These are phyloP conservation scores for Leccinum fuscescens DNA, from an alignment of 1,284 basidiomycete species.

Conservation along the genomic window DNA sequence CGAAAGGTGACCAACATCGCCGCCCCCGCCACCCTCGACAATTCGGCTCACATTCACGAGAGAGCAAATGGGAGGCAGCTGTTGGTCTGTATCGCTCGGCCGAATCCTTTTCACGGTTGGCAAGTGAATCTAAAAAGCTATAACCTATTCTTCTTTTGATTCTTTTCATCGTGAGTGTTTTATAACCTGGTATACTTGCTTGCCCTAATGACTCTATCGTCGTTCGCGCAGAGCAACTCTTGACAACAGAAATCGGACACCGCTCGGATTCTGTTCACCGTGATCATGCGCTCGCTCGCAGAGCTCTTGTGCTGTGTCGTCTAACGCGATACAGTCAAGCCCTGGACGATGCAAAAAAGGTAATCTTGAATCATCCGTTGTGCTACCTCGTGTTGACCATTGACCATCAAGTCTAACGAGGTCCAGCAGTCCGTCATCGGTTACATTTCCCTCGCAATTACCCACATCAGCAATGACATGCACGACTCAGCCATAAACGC, in stretches of 20 bases:
- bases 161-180: neutral
- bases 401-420: neutral
- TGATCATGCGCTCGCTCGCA: neutral
- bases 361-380: neutral
- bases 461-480: neutral
- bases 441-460: conserved; percentile 4
- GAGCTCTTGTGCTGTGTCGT: neutral
- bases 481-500: neutral
- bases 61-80: neutral
- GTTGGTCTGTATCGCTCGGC: neutral
- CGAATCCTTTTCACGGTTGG: neutral
- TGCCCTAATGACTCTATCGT: too few relatives aligned
- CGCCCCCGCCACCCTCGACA: neutral
- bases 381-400: neutral
- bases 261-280: neutral
- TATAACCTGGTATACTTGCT: too few relatives aligned
- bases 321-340: neutral
- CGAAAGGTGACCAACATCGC: neutral
- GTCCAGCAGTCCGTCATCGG: neutral
- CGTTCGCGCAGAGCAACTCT: neutral
- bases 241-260: conserved; percentile 1
- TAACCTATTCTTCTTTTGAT: neutral
- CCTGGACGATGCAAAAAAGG: neutral
- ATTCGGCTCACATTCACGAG: neutral
- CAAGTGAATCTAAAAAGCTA: neutral